Percentiles rank a stretch among this genome's conserved stretches.
phyloP scores from a whole-genome alignment of 202 grass and related monocot species.

The Carex sylvatica region DNA sequence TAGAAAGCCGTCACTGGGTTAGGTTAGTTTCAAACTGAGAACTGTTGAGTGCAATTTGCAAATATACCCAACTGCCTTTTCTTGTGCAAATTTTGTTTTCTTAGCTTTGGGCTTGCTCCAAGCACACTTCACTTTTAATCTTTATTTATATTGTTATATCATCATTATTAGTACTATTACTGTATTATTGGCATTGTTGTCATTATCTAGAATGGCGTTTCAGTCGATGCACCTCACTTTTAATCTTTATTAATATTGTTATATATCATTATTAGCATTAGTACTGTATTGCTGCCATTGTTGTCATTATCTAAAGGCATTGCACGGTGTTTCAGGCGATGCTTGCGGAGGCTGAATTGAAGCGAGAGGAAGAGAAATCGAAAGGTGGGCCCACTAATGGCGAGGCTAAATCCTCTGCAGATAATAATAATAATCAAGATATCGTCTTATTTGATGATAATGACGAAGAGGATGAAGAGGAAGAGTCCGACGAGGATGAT shows the following conservation, averaged over 20 bases:
- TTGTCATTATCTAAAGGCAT: background rate
- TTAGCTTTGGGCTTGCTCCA: background rate
- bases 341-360: slow-evolving; percentile 73
- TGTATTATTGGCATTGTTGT: too few relatives aligned
- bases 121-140: background rate
- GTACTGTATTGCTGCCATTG: background rate
- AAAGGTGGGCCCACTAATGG: slow-evolving; percentile 43
- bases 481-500: slow-evolving; percentile 55
- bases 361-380: slow-evolving; percentile 84
- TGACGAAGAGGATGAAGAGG: slow-evolving; percentile 93
- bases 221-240: background rate
- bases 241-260: background rate
- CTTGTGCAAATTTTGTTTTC: background rate
- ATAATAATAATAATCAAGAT: slow-evolving; percentile 67
- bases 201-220: too few relatives aligned
- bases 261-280: background rate
- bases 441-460: slow-evolving; percentile 94
- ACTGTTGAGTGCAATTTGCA: background rate
- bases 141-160: too few relatives aligned
- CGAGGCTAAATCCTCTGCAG: slow-evolving; percentile 50
- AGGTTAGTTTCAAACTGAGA: background rate
- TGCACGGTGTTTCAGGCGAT: slow-evolving; percentile 48
- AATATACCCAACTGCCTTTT: background rate
- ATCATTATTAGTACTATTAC: too few relatives aligned
- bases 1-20: background rate